A percentile compares a stretch with the other conserved stretches of the same genome.
phyloP scores from a whole-genome alignment of 495 filamentous ascomycete genomes.

The Polyplosphaeria fusca region DNA sequence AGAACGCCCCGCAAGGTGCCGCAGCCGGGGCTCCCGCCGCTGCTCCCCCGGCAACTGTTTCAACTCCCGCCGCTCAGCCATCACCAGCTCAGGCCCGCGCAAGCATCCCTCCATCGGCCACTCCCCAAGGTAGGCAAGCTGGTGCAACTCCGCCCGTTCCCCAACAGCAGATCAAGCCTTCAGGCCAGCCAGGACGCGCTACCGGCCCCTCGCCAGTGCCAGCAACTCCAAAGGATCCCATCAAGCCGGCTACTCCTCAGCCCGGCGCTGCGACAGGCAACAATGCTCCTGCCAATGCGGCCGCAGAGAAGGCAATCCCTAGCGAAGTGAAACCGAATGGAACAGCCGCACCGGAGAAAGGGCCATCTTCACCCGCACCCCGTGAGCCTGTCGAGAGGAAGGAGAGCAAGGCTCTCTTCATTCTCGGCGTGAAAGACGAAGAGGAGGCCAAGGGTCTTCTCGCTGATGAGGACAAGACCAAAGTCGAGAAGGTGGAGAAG shows the following conservation, averaged over 20 bases:
- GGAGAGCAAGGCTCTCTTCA: slow-evolving; percentile 74
- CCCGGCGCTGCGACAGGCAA: slow-evolving; percentile 38
- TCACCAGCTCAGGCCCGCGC: slow-evolving; percentile 41
- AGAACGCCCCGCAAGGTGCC: slow-evolving; percentile 40
- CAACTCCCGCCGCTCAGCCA: slow-evolving; percentile 39
- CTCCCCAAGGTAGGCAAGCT: slow-evolving; percentile 38
- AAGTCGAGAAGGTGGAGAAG: slow-evolving; percentile 75
- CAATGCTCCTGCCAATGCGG: slow-evolving; percentile 38
- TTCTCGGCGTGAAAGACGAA: slow-evolving; percentile 72
- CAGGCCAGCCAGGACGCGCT: slow-evolving; percentile 45
- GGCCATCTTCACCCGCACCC: slow-evolving; percentile 26
- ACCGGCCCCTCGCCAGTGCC: slow-evolving; percentile 50
- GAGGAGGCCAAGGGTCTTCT: slow-evolving; percentile 78
- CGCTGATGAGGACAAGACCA: slow-evolving; percentile 71
- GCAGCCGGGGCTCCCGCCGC: slow-evolving; percentile 35
- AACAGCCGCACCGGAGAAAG: slow-evolving; percentile 34
- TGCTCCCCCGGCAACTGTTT: slow-evolving; percentile 22
- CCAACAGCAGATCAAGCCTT: slow-evolving; percentile 52
- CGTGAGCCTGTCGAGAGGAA: slow-evolving; percentile 37
- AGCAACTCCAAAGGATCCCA: slow-evolving; percentile 44
- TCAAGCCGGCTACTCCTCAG: slow-evolving; percentile 57
- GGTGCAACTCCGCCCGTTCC: slow-evolving; percentile 42
- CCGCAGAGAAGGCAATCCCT: slow-evolving; percentile 38
- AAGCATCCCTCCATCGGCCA: slow-evolving; percentile 24
- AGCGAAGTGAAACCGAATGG: slow-evolving; percentile 43